Conservation (phyloP, 441 rosid species). For the Populus hybrid region DNA sequence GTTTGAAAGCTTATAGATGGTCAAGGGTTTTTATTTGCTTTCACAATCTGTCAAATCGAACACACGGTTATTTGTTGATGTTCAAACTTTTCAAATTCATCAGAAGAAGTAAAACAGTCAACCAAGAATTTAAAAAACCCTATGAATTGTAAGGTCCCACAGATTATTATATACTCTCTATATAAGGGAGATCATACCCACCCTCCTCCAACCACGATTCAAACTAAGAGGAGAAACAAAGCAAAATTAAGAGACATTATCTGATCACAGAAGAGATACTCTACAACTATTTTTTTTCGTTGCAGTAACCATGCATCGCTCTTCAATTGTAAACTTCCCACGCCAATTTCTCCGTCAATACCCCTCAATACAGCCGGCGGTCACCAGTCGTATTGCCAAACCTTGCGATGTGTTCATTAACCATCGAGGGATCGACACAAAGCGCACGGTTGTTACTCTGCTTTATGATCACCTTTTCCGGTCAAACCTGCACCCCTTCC, state of each 20-base stretch:
- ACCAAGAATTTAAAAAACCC: not conserved
- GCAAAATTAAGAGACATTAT: not conserved
- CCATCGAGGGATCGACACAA: constrained; percentile 75
- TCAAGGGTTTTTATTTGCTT: not conserved
- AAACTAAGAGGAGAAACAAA: not conserved
- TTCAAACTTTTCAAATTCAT: constrained; percentile 19
- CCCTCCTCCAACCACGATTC: not conserved
- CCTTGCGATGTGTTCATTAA: constrained; percentile 69
- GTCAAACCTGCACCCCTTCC: constrained; percentile 48
- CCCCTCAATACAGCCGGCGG: constrained; percentile 3
- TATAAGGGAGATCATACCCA: constrained; percentile 1
- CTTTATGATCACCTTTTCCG: constrained; percentile 55
- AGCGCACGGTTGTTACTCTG: constrained; percentile 52
- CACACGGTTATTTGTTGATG: not conserved
- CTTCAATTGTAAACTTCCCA: constrained; percentile 5
- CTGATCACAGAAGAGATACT: not conserved
- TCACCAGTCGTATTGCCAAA: constrained; percentile 4
- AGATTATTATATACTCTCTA: not conserved
- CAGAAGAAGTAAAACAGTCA: constrained; percentile 12
- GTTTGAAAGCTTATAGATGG: not conserved
- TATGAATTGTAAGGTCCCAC: not conserved
- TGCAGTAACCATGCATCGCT: constrained; percentile 11
- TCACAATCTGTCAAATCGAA: constrained; percentile 6
- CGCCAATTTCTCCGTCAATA: constrained; percentile 8
- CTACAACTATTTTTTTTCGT: not conserved